Percentiles rank a stretch among this genome's conserved stretches.
phyloP scores from a whole-genome alignment of 371 early-diverging fungal genomes.

The Mucor piriformis region DNA sequence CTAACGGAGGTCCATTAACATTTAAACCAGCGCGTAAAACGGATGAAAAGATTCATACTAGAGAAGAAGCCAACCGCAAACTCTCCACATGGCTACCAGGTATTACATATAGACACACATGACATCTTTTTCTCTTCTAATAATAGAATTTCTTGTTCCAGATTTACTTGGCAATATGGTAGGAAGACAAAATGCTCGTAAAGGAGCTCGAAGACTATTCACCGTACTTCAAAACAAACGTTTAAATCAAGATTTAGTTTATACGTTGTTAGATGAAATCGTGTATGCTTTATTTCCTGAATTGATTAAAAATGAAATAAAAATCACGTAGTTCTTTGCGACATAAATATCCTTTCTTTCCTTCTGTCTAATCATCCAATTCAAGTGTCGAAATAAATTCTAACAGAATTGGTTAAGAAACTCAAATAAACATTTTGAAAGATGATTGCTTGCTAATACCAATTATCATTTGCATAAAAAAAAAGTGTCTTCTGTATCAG shows the following conservation, averaged over 20 bases:
- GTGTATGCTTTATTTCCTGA: constrained; percentile 76
- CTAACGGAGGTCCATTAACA: constrained; percentile 42
- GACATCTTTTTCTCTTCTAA: background rate
- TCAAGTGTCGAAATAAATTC: too few species aligned
- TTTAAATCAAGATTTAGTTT: constrained; percentile 78
- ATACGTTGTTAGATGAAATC: constrained; percentile 76
- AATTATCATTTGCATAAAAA: too few species aligned
- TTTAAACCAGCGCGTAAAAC: constrained; percentile 48
- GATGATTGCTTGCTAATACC: too few species aligned
- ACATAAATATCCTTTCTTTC: too few species aligned
- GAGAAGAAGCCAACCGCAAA: constrained; percentile 67
- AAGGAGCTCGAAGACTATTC: constrained; percentile 76
- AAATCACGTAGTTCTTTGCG: background rate
- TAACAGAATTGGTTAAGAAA: too few species aligned
- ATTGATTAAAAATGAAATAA: constrained; percentile 24
- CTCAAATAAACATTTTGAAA: too few species aligned
- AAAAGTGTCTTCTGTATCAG: too few species aligned
- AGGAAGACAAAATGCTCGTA: constrained; percentile 80
- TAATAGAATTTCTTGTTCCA: constrained; percentile 17
- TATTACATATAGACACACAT: constrained; percentile 11
- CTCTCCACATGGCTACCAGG: constrained; percentile 67
- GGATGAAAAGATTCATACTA: constrained; percentile 59
- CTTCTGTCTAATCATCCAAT: too few species aligned
- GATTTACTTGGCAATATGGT: constrained; percentile 80
- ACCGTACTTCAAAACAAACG: constrained; percentile 75